Percentiles rank a stretch among this genome's conserved stretches.
Conservation (phyloP, 345 rosid species). For the Hibiscus syriacus region DNA sequence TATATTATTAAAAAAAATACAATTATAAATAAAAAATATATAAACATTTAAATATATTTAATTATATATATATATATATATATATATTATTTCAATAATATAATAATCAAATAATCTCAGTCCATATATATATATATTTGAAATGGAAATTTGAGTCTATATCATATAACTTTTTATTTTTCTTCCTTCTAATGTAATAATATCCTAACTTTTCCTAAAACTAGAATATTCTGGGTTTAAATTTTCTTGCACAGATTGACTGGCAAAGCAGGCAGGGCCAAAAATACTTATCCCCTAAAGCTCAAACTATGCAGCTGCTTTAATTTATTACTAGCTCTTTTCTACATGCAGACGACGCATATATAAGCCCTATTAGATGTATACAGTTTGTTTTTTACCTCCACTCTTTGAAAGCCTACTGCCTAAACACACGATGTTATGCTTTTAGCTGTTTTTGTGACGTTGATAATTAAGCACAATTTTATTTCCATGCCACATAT, state of each 20-base stretch:
- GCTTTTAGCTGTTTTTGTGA: background rate
- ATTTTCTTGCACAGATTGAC: conserved; percentile 32
- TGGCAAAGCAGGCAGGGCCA: conserved; percentile 14
- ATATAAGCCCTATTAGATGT: background rate
- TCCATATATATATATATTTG: too few species aligned
- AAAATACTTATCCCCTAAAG: conserved; percentile 15
- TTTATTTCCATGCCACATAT: background rate
- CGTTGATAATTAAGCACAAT: background rate
- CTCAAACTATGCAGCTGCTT: conserved; percentile 3
- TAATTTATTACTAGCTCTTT: conserved; percentile 5
- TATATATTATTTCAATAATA: too few species aligned
- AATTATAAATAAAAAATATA: too few species aligned
- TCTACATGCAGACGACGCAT: conserved; percentile 18
- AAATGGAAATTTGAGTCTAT: conserved; percentile 25
- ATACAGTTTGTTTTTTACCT: background rate
- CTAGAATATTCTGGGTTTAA: conserved; percentile 30
- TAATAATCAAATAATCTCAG: too few species aligned
- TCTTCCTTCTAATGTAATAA: background rate
- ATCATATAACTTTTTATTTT: background rate
- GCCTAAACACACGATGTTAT: background rate
- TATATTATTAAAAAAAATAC: too few species aligned
- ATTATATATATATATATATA: too few species aligned
- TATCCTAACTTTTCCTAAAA: conserved; percentile 16
- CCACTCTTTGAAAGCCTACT: too few species aligned
- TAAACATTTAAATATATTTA: too few species aligned